Evolutionary conservation across 306 rosid genomes (phyloP).

Genomic region (Psophocarpus tetragonolobus): DNA sequence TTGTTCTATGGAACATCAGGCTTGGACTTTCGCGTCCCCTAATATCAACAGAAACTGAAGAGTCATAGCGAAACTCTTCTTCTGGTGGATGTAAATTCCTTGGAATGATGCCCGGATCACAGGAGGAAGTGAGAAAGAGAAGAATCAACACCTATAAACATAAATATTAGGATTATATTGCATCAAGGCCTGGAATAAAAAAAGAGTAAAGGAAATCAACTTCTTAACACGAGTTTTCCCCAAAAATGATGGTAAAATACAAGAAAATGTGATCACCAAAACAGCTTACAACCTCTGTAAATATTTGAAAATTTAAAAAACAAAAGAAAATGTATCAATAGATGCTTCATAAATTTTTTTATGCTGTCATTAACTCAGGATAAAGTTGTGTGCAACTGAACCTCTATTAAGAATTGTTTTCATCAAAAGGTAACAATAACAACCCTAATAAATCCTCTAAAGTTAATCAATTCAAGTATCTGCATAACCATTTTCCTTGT

Average conservation of each 20-base stretch:
- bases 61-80: conserved; percentile 72
- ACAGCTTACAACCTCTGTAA: background rate
- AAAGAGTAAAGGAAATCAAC: background rate
- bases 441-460: background rate
- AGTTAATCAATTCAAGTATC: background rate
- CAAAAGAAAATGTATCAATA: background rate
- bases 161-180: conserved; percentile 45
- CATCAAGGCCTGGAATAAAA: conserved; percentile 21
- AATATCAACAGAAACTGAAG: conserved; percentile 55
- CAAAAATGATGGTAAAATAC: background rate
- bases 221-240: background rate
- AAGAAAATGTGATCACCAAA: background rate
- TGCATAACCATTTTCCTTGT: background rate
- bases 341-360: background rate
- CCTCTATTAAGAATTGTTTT: background rate
- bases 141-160: conserved; percentile 78
- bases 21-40: conserved; percentile 86
- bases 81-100: conserved; percentile 92
- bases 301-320: background rate
- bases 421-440: background rate
- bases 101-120: conserved; percentile 92
- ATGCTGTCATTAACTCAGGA: background rate
- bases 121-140: conserved; percentile 92
- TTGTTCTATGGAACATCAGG: conserved; percentile 75
- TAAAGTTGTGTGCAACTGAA: background rate